Base-by-base conservation (phyloP, 805 yeast genomes). In the Wickerhamiella australiensis region DNA sequence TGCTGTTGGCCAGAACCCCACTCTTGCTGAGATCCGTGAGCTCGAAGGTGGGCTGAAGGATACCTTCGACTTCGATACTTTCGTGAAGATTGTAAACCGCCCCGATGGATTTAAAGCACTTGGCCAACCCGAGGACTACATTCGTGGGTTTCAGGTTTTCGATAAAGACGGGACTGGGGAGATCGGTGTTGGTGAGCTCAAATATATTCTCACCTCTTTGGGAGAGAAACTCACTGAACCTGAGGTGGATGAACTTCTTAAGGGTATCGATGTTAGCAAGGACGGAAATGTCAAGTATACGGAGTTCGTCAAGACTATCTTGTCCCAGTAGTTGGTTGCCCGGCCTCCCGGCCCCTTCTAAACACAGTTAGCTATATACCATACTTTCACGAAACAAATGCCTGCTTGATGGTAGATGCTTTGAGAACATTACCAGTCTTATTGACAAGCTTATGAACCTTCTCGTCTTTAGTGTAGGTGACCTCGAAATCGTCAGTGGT, bases 1-100 rank as follows among this genome's bases (percentile, higher is more conserved):
- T 65, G 96, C 98, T 1, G 88, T 92, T 53, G 99, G 98, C 36
- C 97, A 90, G 72, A 92, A 92, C 71, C 99, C 99, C 55, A 88
- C 98, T 3, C 76, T 86, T 60, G 83, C 88, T 20, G 95, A 87
- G 68, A 83, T 87, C 54, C 69, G 76, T 25, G 79, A 77, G 51
- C 66, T 80, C 47, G 78, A 76, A 62, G 65, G 66, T 47, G 61
- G 63, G 38, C 59, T 69, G 18, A 60, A 61, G 13, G 64, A 65
- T 60, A 58, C 57, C 56, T 65, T 85, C 56, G 85, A 82, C 60
- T 86, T 80, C 57, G 88, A 80, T 52, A 77, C 85, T 13, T 86
- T 83, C 67, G 78, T 80, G 52, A 76, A 77, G 64, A 74, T 85
- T 59, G 79, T 85, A 57, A 80, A 80, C 66, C 79, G 95, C 68